phyloP scores from a whole-genome alignment of 225 moss, liverwort and hornwort genomes.

The Bryum argenteum region DNA sequence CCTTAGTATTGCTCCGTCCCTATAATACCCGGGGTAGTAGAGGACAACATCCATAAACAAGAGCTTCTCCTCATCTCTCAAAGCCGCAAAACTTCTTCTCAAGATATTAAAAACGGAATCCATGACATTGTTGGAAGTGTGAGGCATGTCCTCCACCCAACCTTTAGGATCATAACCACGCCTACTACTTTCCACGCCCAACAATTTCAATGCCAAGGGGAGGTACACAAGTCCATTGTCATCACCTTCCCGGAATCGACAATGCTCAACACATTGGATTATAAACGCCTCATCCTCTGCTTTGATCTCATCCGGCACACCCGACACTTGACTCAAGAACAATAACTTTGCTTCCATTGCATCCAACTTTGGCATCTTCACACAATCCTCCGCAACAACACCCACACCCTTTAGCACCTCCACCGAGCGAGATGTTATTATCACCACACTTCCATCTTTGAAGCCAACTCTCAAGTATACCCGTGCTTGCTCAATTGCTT shows the following conservation, averaged over 20 bases:
- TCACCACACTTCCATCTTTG: conserved; percentile 19
- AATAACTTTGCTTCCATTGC: conserved; percentile 1
- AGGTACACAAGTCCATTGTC: conserved; percentile 11
- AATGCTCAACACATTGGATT: conserved; percentile 22
- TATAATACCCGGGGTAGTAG: neutral
- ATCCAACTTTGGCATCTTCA: conserved; percentile 27
- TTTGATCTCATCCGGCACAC: neutral
- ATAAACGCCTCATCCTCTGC: neutral
- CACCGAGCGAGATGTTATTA: conserved; percentile 20
- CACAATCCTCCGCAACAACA: neutral
- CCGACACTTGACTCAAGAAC: conserved; percentile 9
- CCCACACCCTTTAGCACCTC: neutral
- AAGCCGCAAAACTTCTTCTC: conserved; percentile 14
- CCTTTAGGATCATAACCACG: conserved; percentile 13
- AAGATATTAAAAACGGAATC: conserved; percentile 20
- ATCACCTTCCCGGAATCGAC: conserved; percentile 25
- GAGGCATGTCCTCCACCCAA: conserved; percentile 12
- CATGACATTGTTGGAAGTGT: conserved; percentile 20
- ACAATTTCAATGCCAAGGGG: conserved; percentile 24
- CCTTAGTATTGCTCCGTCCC: no score
- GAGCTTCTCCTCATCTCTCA: conserved; percentile 15
- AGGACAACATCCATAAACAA: conserved; percentile 30
- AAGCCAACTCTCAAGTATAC: neutral
- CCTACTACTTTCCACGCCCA: conserved; percentile 20
- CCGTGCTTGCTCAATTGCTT: neutral